phyloP scores from a whole-genome alignment of 805 yeast species.

The Saccharomycopsis vini region DNA sequence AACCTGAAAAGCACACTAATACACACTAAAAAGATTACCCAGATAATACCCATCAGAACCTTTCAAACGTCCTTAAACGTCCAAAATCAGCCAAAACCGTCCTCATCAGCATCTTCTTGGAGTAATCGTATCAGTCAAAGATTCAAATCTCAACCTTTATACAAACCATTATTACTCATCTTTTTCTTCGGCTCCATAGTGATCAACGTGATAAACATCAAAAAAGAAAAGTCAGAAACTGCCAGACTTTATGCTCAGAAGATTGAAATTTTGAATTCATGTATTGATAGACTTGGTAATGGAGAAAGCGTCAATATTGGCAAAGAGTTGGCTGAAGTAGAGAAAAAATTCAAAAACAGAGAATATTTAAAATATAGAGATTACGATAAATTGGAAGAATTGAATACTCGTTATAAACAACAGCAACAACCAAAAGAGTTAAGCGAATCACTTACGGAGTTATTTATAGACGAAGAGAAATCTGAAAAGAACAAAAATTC shows the following conservation, averaged over 20 bases:
- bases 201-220: constrained; percentile 35
- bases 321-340: constrained; percentile 29
- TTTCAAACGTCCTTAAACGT: background rate
- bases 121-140: background rate
- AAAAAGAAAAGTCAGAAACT: constrained; percentile 32
- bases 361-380: constrained; percentile 14
- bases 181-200: constrained; percentile 40
- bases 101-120: background rate
- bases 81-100: no score
- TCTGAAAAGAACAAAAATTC: background rate
- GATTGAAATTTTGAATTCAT: constrained; percentile 28
- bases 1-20: no score
- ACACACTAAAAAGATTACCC: background rate
- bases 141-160: constrained; percentile 20
- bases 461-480: background rate
- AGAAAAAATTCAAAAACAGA: constrained; percentile 13
- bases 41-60: background rate
- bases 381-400: constrained; percentile 12
- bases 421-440: background rate
- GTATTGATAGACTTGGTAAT: constrained; percentile 30
- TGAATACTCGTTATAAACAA: background rate
- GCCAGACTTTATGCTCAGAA: constrained; percentile 32
- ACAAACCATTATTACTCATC: constrained; percentile 33
- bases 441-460: background rate
- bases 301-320: constrained; percentile 35